A percentile compares a stretch with the other conserved stretches of the same genome.
Evolutionary conservation across 1,284 basidiomycete species (phyloP).

Genomic region (Ganoderma resinaceum): DNA sequence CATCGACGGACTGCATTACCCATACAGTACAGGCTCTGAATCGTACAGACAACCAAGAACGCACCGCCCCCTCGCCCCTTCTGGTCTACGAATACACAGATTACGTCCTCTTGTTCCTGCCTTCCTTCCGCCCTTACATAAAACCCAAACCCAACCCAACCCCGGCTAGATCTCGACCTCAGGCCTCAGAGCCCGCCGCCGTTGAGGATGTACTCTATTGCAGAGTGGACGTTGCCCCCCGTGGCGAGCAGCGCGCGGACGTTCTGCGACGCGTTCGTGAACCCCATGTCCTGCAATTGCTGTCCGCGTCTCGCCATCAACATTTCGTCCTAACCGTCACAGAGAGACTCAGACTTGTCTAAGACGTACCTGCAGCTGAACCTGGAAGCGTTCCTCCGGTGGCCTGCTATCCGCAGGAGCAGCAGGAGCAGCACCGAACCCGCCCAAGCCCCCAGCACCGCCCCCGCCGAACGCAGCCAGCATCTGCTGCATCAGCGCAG

Average conservation of each 20-base stretch:
- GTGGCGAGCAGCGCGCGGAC: slow-evolving; percentile 88
- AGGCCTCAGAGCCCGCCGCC: slow-evolving; percentile 78
- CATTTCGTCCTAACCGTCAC: neutral
- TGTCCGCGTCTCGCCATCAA: slow-evolving; percentile 36
- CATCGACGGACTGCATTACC: neutral
- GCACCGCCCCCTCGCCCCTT: neutral
- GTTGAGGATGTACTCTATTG: slow-evolving; percentile 89
- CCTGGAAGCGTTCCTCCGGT: slow-evolving; percentile 89
- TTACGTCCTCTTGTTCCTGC: neutral
- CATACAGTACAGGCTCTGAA: neutral
- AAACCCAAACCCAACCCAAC: no score
- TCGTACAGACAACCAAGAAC: neutral
- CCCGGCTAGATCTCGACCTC: no score
- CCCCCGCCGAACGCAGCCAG: slow-evolving; percentile 43
- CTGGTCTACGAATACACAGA: slow-evolving; percentile 1
- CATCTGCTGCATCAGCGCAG: slow-evolving; percentile 60
- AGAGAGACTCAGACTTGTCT: no score
- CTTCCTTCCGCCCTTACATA: neutral
- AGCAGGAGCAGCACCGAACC: slow-evolving; percentile 42
- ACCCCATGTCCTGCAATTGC: slow-evolving; percentile 92
- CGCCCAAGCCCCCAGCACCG: slow-evolving; percentile 40
- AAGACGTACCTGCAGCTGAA: slow-evolving; percentile 73
- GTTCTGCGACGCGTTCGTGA: slow-evolving; percentile 86
- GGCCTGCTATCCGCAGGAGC: slow-evolving; percentile 70
- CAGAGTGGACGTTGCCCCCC: slow-evolving; percentile 88